phyloP scores from a whole-genome alignment of 2,329 filamentous ascomycete species.

The Talaromyces sp. region DNA sequence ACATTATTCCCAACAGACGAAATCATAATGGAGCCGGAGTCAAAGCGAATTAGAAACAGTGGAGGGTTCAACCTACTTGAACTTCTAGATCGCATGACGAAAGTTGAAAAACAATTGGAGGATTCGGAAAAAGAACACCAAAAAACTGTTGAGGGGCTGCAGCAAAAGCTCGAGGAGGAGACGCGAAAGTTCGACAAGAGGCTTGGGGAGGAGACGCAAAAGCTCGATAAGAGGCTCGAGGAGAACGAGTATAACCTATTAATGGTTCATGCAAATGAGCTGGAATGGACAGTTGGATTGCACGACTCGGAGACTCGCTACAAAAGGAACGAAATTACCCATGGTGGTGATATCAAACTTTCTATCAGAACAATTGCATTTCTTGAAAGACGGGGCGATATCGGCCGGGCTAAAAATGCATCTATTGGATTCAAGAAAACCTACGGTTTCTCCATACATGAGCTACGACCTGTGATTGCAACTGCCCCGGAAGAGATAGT shows the following conservation, averaged over 20 bases:
- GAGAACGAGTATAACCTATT: neutral
- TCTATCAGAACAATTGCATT: neutral
- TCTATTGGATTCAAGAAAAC: slow-evolving; percentile 5
- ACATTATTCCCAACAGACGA: slow-evolving; percentile 10
- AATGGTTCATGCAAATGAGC: neutral
- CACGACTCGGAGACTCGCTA: neutral
- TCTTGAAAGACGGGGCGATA: neutral
- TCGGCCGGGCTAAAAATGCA: neutral
- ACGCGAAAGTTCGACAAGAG: neutral
- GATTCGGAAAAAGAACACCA: neutral
- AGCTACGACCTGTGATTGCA: neutral
- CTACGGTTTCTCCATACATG: neutral
- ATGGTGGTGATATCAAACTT: neutral
- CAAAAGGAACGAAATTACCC: neutral
- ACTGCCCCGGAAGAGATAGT: slow-evolving; percentile 6
- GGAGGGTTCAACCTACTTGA: neutral
- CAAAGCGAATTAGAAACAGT: slow-evolving; percentile 2
- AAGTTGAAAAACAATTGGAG: neutral
- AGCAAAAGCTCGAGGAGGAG: neutral
- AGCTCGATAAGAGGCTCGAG: neutral
- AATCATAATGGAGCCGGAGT: slow-evolving; percentile 1
- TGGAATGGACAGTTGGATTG: neutral
- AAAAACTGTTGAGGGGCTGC: neutral
- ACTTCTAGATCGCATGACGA: neutral
- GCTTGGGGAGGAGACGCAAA: too few relatives aligned